A percentile compares a stretch with the other conserved stretches of the same genome.
phyloP scores from a whole-genome alignment of 768 basidiomycete species.

The Leccinum incarnatum region DNA sequence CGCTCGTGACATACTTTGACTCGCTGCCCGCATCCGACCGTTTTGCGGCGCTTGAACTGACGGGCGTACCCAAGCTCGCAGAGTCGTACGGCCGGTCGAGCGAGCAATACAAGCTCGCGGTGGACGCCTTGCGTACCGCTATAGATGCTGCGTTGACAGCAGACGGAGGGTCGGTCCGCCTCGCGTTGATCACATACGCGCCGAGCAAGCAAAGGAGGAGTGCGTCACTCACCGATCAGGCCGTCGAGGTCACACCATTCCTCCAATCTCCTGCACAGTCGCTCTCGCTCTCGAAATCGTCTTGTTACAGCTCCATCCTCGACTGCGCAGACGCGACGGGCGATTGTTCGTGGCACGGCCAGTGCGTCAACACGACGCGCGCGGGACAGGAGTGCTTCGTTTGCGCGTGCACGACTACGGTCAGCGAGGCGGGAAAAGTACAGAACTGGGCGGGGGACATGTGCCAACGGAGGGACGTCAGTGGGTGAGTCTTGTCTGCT shows the following conservation, averaged over 20 bases:
- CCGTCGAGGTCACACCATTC: constrained; percentile 35
- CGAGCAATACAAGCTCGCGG: constrained; percentile 51
- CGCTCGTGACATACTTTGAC: constrained; percentile 53
- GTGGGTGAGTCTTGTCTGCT: constrained; percentile 54
- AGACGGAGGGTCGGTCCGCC: constrained; percentile 34
- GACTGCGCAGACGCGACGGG: constrained; percentile 62
- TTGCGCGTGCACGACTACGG: constrained; percentile 47
- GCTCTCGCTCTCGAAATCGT: constrained; percentile 42
- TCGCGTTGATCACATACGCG: constrained; percentile 54
- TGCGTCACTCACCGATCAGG: constrained; percentile 41
- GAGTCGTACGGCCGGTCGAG: constrained; percentile 47
- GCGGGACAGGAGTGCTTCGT: constrained; percentile 53
- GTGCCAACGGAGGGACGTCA: constrained; percentile 79
- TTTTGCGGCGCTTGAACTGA: constrained; percentile 65
- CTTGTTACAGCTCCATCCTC: constrained; percentile 56
- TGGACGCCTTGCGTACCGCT: constrained; percentile 44
- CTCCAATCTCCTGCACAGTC: constrained; percentile 38
- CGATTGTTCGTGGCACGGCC: constrained; percentile 67
- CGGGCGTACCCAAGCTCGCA: constrained; percentile 48
- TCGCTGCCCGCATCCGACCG: constrained; percentile 31
- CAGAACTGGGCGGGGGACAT: constrained; percentile 71
- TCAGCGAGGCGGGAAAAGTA: constrained; percentile 50
- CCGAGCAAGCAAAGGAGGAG: constrained; percentile 39
- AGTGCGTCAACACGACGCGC: constrained; percentile 59
- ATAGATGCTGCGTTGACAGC: constrained; percentile 41